Percentiles rank a stretch among this genome's conserved stretches.
phyloP scores from a whole-genome alignment of 192 early-diverging fungal genomes.

The Backusella tarrabulga region DNA sequence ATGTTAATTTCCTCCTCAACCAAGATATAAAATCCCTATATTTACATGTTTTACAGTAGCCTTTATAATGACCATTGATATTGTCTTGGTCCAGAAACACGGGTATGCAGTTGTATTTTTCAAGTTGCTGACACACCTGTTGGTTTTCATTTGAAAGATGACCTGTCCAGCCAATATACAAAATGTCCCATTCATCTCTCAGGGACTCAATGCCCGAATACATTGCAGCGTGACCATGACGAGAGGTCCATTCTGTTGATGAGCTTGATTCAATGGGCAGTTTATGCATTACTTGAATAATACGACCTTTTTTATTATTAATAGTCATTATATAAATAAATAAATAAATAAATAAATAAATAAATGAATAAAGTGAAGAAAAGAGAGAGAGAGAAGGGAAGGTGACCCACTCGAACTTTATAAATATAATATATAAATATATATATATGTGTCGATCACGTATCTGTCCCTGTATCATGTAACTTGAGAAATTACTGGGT shows the following conservation, averaged over 20 bases:
- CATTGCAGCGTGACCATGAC: conserved; percentile 86
- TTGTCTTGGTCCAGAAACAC: conserved; percentile 75
- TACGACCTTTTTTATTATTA: conserved; percentile 41
- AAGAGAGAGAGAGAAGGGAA: background rate
- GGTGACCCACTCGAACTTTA: background rate
- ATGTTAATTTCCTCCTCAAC: background rate
- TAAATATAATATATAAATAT: no score
- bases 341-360: no score
- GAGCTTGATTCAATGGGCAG: conserved; percentile 42
- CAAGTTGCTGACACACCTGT: conserved; percentile 5
- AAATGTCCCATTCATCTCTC: conserved; percentile 51
- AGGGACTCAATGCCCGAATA: conserved; percentile 83
- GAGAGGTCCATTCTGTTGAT: conserved; percentile 36
- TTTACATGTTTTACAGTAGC: conserved; percentile 92
- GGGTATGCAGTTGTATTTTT: conserved; percentile 56
- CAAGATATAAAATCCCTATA: background rate
- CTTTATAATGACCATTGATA: conserved; percentile 88
- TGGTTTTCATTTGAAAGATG: conserved; percentile 31
- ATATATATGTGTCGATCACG: conserved; percentile 12
- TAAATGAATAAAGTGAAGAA: no score
- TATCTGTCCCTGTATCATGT: conserved; percentile 22
- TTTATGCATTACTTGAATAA: conserved; percentile 57
- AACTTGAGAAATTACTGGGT: conserved; percentile 8
- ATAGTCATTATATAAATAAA: conserved; percentile 36
- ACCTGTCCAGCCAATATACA: conserved; percentile 57